Conservation (phyloP, 257 asterid species). For the Salvia rosmarinus region DNA sequence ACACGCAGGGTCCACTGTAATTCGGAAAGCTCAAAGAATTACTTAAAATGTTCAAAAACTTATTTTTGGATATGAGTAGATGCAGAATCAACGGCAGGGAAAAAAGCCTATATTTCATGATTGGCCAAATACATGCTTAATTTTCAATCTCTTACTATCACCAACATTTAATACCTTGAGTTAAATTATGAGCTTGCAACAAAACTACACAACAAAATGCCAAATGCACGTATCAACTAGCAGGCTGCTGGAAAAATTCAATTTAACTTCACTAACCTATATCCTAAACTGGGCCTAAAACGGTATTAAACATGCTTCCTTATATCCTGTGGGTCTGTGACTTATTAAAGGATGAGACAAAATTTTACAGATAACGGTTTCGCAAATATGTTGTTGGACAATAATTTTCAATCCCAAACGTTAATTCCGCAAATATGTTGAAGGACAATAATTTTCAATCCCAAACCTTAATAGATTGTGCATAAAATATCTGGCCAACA, state of each 20-base stretch:
- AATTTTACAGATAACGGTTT: neutral
- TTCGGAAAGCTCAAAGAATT: conserved; percentile 24
- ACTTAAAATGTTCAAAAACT: conserved; percentile 8
- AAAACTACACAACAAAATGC: neutral
- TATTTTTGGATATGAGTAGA: neutral
- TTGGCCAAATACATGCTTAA: conserved; percentile 9
- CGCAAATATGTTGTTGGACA: neutral
- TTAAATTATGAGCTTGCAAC: neutral
- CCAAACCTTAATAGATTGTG: conserved; percentile 7
- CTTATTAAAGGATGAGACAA: neutral
- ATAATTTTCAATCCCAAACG: conserved; percentile 4
- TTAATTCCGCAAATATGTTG: too few relatives aligned
- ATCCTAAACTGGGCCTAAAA: conserved; percentile 14
- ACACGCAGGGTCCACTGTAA: conserved; percentile 91
- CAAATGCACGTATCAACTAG: neutral
- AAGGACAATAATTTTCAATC: neutral
- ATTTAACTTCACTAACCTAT: neutral
- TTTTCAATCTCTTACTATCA: neutral
- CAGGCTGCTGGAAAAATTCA: conserved; percentile 6
- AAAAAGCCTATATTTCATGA: neutral
- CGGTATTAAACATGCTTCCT: neutral
- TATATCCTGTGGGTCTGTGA: neutral
- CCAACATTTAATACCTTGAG: neutral
- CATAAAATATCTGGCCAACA: neutral
- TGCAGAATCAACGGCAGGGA: conserved; percentile 2